These are phyloP conservation scores for Trypanosoma theileri DNA, from an alignment of 208 protist genomes.

Conservation along the genomic window DNA sequence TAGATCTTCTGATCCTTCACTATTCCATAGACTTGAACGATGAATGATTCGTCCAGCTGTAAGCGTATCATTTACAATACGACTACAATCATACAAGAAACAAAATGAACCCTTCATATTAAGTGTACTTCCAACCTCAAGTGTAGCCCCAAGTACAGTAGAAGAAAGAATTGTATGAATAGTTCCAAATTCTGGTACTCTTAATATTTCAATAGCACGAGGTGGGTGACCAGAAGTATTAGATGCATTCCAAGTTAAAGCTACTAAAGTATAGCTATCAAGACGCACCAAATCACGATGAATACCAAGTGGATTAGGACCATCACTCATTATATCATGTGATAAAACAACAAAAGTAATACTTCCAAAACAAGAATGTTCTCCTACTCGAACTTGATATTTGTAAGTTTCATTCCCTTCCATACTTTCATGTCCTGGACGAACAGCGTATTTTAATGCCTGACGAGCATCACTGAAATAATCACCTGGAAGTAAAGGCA, in stretches of 20 bases:
- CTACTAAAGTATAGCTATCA: background rate
- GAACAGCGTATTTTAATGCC: background rate
- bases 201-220: background rate
- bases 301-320: background rate
- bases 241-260: background rate
- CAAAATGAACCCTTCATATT: background rate
- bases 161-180: background rate
- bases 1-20: no score
- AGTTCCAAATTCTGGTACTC: background rate
- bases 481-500: background rate
- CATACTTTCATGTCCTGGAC: background rate
- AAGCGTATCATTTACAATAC: background rate
- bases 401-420: background rate
- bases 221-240: background rate
- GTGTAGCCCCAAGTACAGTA: background rate
- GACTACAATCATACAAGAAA: background rate
- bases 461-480: background rate
- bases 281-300: background rate
- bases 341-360: background rate
- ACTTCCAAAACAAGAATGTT: background rate
- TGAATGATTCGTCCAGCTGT: background rate
- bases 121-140: background rate
- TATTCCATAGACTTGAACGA: background rate
- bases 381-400: background rate
- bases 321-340: background rate